Conservation (phyloP, 148 eudicot genomes). For the Cornus kousa region DNA sequence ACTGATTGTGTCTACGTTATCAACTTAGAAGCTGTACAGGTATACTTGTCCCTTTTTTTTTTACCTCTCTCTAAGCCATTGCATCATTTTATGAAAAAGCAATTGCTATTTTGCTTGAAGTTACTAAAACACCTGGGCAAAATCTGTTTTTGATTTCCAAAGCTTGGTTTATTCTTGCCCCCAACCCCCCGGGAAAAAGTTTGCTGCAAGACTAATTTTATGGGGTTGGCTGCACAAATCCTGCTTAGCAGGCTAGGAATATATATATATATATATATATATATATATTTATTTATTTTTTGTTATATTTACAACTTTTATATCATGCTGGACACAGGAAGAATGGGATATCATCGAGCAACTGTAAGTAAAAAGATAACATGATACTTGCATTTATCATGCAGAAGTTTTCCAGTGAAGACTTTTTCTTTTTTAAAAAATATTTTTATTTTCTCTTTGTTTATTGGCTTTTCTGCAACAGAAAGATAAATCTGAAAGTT, state of each 20-base stretch:
- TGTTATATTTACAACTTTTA: too few species aligned
- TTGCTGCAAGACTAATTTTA: not conserved
- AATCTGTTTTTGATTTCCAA: not conserved
- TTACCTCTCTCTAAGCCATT: not conserved
- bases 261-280: too few species aligned
- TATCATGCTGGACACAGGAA: not conserved
- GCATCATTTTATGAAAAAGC: constrained; percentile 1
- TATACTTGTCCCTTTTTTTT: constrained; percentile 7
- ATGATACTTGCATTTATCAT: too few species aligned
- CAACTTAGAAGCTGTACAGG: constrained; percentile 35
- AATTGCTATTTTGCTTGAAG: not conserved
- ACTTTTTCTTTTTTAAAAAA: too few species aligned
- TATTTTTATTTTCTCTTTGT: too few species aligned
- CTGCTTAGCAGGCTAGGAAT: too few species aligned
- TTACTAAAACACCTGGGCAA: not conserved
- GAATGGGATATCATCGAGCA: too few species aligned
- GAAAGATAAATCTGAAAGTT: too few species aligned
- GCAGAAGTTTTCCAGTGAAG: not conserved
- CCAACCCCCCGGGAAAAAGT: too few species aligned
- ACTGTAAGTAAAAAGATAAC: too few species aligned
- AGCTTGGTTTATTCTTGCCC: not conserved
- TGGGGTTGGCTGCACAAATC: not conserved
- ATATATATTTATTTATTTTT: too few species aligned
- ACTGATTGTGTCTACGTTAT: constrained; percentile 14
- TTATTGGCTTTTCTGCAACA: too few species aligned